Evolutionary conservation across 495 filamentous ascomycete species (phyloP), one percentile per base, ranked within the genome.

Genomic region (Ramalina peruviana): DNA sequence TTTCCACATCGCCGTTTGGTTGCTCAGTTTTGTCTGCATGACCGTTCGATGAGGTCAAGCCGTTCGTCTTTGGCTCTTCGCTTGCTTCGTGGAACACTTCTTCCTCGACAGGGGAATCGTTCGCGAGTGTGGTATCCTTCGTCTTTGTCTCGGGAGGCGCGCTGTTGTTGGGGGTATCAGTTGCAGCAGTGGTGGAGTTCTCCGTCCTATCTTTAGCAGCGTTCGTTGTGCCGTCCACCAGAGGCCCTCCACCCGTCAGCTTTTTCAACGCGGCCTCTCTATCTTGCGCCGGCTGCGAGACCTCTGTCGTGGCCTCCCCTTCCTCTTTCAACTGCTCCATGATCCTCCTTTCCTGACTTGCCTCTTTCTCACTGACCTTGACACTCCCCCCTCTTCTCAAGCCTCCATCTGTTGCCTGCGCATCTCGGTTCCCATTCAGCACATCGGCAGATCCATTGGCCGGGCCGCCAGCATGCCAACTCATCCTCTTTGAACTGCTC

Each of bases 281-380:
- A 5, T 23, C 40, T 41, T 17, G 16, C 40, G 9, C 40, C 17
- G 15, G 9, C 40, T 19, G 17, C 17, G 16, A 19, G 1, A 3
- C 21, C 16, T 26, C 43, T 4, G 17, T 25, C 43, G 17, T 43
- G n/a, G n/a, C n/a, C 26, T 52, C 48, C 15, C 48, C 51, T 19
- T 48, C 26, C 41, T 46, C 43, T 7, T 55, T 26, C 17, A 62
- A 33, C 48, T 54, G 47, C 16, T 50, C 49, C 19, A 61, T 36
- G 21, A 56, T 50, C 11, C 49, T 46, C 12, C 48, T 42, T 38
- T 51, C 40, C 16, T 47, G 48, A 12, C 53, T 41, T 9, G 43
- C 46, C 42, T 60, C 52, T n/a, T 61, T 52, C 10, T 54, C 40
- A 27, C 46, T 54, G 10, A 38, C 36, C 30, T 33, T 33, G 6